phyloP scores from a whole-genome alignment of 192 early-diverging fungal species.

The Thamnidium elegans region DNA sequence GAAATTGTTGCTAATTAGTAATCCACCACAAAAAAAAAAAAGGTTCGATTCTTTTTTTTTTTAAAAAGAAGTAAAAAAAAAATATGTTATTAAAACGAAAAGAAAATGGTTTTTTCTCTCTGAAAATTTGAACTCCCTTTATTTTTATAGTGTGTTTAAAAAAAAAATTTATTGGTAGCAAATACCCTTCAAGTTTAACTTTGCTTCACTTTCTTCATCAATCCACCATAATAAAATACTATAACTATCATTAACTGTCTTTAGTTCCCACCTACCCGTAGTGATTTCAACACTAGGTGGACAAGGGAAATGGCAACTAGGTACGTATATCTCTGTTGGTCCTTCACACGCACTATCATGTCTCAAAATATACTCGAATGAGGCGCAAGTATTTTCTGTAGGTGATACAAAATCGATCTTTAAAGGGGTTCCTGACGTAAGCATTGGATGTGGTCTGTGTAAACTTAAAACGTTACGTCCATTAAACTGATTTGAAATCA shows the following conservation, averaged over 20 bases:
- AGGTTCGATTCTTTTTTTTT: not conserved
- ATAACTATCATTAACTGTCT: no score
- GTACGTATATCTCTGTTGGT: slow-evolving; percentile 48
- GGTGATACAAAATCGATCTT: slow-evolving; percentile 16
- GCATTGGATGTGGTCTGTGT: slow-evolving; percentile 27
- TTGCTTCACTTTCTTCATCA: no score
- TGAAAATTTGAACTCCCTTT: no score
- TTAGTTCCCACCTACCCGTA: no score
- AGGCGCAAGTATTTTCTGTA: slow-evolving; percentile 5
- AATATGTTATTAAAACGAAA: not conserved
- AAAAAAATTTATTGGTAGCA: no score
- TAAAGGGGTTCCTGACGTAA: slow-evolving; percentile 20
- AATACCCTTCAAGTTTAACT: no score
- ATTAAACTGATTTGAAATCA: not conserved
- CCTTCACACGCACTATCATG: not conserved
- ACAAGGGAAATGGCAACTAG: slow-evolving; percentile 41
- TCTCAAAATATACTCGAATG: slow-evolving; percentile 13
- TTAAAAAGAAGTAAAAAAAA: not conserved
- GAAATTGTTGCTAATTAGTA: not conserved
- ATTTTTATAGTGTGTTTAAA: no score
- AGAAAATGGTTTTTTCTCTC: not conserved
- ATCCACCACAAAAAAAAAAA: not conserved
- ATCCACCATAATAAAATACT: no score
- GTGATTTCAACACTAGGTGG: not conserved
- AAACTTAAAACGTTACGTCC: slow-evolving; percentile 23